phyloP scores from a whole-genome alignment of 2,329 filamentous ascomycete genomes.

The Elsinoe fawcettii region DNA sequence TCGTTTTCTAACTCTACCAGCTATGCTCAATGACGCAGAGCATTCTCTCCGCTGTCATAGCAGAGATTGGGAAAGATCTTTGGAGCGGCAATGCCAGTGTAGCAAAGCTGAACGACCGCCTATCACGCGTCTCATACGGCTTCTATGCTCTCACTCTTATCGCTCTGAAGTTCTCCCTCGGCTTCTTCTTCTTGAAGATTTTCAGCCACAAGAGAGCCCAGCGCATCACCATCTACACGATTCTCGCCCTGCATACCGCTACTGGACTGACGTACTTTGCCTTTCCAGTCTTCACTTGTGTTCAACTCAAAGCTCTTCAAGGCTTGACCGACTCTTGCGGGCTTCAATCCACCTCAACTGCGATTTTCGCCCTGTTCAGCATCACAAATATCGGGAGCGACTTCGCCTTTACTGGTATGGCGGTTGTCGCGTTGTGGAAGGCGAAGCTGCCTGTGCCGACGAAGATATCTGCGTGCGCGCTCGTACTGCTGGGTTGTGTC shows the following conservation, averaged over 20 bases:
- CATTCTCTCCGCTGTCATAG: neutral
- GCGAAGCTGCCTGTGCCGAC: slow-evolving; percentile 4
- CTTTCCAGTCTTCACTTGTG: slow-evolving; percentile 43
- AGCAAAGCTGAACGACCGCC: neutral
- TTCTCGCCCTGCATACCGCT: slow-evolving; percentile 36
- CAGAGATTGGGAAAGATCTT: neutral
- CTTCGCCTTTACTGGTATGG: slow-evolving; percentile 30
- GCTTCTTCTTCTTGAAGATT: slow-evolving; percentile 43
- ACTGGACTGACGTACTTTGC: slow-evolving; percentile 43
- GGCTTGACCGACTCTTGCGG: slow-evolving; percentile 21
- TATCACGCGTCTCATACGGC: neutral
- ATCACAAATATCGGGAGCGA: slow-evolving; percentile 31
- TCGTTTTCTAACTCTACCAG: neutral
- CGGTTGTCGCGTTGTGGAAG: slow-evolving; percentile 31
- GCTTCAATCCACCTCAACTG: slow-evolving; percentile 9
- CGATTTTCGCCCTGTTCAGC: slow-evolving; percentile 17
- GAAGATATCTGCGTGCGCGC: neutral
- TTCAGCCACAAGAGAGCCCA: slow-evolving; percentile 35
- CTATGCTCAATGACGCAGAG: neutral
- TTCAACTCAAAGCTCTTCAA: slow-evolving; percentile 39
- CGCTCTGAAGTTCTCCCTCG: slow-evolving; percentile 43
- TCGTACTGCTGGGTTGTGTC: neutral
- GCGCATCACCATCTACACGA: slow-evolving; percentile 34
- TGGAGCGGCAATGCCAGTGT: neutral
- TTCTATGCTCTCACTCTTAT: slow-evolving; percentile 42